Evolutionary conservation across 441 rosid genomes (phyloP).

Genomic region (Populus tomentosa): DNA sequence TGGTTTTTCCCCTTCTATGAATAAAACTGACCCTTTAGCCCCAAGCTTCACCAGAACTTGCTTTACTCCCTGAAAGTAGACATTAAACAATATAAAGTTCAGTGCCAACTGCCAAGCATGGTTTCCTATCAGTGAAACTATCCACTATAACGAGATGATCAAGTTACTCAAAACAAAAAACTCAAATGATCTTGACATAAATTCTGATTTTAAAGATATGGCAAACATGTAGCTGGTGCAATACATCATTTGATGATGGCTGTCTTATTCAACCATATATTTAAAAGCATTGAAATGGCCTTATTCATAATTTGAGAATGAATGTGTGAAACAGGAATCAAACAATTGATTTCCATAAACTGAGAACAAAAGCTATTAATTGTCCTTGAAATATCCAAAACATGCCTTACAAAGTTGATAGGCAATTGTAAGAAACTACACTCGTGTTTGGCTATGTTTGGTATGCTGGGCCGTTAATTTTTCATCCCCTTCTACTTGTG

Average conservation of each 20-base stretch:
- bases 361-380: not conserved
- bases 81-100: not conserved
- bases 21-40: conserved; percentile 72
- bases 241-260: no score
- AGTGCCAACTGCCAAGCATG: not conserved
- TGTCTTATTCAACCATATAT: not conserved
- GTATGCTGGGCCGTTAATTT: not conserved
- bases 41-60: conserved; percentile 91
- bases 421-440: not conserved
- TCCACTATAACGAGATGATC: not conserved
- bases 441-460: not conserved
- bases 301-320: not conserved
- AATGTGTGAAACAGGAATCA: not conserved
- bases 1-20: conserved; percentile 64
- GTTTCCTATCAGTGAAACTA: not conserved
- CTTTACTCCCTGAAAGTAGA: conserved; percentile 60
- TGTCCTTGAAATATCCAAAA: not conserved
- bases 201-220: not conserved
- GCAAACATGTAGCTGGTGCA: not conserved
- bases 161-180: not conserved
- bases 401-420: not conserved
- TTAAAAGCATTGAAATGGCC: not conserved
- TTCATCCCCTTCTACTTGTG: not conserved
- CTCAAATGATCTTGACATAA: not conserved
- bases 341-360: not conserved